Conservation (phyloP, 1,284 basidiomycete species). For the Ustilago cynodontis region DNA sequence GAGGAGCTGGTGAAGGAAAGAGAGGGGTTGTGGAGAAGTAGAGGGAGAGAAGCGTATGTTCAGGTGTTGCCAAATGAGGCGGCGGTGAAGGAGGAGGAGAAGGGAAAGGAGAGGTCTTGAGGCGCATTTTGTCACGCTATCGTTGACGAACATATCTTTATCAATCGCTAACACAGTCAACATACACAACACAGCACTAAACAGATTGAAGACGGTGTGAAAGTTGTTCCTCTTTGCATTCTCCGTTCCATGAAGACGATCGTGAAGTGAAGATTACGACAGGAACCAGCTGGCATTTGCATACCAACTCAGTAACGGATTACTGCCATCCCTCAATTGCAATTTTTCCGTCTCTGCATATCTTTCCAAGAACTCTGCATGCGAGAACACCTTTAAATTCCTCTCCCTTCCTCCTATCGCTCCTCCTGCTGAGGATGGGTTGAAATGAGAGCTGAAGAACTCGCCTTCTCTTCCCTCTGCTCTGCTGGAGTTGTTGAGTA, state of each 20-base stretch:
- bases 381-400: conserved; percentile 66
- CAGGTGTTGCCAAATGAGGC: conserved; percentile 13
- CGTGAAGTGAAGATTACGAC: conserved; percentile 34
- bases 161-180: neutral
- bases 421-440: neutral
- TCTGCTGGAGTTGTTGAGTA: conserved; percentile 7
- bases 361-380: conserved; percentile 84
- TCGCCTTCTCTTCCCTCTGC: neutral
- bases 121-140: no score
- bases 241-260: neutral
- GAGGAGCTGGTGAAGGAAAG: conserved; percentile 50
- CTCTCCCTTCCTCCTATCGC: conserved; percentile 8
- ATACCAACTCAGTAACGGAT: conserved; percentile 87
- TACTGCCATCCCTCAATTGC: conserved; percentile 80
- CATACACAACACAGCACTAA: neutral
- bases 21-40: conserved; percentile 46
- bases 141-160: neutral
- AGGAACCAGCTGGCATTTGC: conserved; percentile 80
- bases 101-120: neutral
- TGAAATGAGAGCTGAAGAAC: conserved; percentile 20
- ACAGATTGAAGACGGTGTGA: neutral
- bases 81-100: neutral
- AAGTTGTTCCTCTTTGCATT: neutral
- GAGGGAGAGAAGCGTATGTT: conserved; percentile 32
- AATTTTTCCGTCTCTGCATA: conserved; percentile 82